Base-by-base conservation (phyloP, 208 protist species). In the Trypanosoma melophagium region DNA sequence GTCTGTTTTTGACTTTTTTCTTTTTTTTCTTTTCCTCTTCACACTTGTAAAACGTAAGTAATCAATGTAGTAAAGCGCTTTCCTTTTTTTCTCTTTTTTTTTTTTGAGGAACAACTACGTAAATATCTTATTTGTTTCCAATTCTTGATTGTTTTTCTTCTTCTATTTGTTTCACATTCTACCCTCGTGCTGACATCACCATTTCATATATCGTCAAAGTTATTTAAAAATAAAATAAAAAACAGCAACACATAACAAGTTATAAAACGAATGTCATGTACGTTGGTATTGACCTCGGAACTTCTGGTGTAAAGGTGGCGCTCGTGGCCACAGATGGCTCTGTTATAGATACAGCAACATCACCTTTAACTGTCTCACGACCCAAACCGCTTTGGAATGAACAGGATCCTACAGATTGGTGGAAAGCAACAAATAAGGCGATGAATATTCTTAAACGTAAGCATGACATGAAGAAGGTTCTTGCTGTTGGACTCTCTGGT, bases 311-410 rank as follows among this genome's bases (percentile, higher is more conserved):
- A 53, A 90, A 89, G 77, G 74, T 93, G 24, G 87, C 73, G 42
- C 66, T 89, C 35, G 89, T 89, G 77, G 72, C 51, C 21, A 50
- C 17, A 17, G 59, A 85, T n/a, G 84, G 87, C 50, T 54, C 13
- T 28, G 81, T 89, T 53, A 58, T 91, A 17, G 84, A 84, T 69
- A 90, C 76, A 25, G 88, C 83, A 17, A 78, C 76, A 7, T 56
- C 68, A 4, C 53, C 75, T 0, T 72, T 91, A n/a, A 76, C 69
- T 8, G 78, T 88, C 25, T 77, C 75, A 50, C 80, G 84, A 60
- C 81, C 79, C 22, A 80, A 87, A 16, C 88, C 83, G 24, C 71
- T 94, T 38, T 91, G 83, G 79, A 85, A 83, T 51, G 87, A 91
- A 63, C 83, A 93, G 67, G 76, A 90, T 66, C 84, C 78, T 2